These are phyloP conservation scores for Eustoma russellianum DNA, from an alignment of 257 asterid species.

Conservation along the genomic window DNA sequence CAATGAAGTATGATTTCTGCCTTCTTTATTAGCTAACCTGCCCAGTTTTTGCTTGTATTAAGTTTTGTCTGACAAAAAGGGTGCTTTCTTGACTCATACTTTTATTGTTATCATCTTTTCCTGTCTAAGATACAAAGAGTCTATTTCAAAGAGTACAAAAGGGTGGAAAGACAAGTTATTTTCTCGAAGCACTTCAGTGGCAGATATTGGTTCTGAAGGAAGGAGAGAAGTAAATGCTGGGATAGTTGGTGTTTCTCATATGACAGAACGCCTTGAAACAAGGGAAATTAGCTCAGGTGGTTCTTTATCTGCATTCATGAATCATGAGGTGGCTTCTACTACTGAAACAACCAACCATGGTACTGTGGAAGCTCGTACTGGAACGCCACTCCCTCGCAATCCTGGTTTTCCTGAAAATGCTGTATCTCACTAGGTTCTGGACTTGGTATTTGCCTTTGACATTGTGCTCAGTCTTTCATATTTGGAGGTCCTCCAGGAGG, in stretches of 20 bases:
- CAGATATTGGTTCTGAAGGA: constrained; percentile 69
- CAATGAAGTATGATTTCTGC: constrained; percentile 53
- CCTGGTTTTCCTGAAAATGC: constrained; percentile 45
- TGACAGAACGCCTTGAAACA: constrained; percentile 85
- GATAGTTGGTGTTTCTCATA: constrained; percentile 68
- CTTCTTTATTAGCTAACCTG: neutral
- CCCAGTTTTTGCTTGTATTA: too few relatives aligned
- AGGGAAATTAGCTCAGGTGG: constrained; percentile 34
- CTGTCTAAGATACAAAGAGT: constrained; percentile 66
- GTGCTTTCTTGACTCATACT: too few relatives aligned
- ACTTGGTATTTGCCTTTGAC: constrained; percentile 16
- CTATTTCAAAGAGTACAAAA: constrained; percentile 66
- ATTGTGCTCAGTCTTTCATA: constrained; percentile 57
- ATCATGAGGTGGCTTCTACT: constrained; percentile 27
- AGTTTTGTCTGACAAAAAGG: constrained; percentile 1
- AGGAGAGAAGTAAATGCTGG: constrained; percentile 76
- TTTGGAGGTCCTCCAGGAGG: constrained; percentile 41
- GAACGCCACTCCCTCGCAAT: constrained; percentile 21
- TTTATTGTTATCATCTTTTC: constrained; percentile 2
- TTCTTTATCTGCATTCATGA: constrained; percentile 15
- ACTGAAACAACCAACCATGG: constrained; percentile 29
- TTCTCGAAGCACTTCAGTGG: constrained; percentile 65
- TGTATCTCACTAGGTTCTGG: constrained; percentile 23
- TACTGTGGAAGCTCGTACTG: constrained; percentile 19
- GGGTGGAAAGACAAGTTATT: constrained; percentile 91